These are phyloP conservation scores for Globisporangium abappressorium DNA, from an alignment of 352 stramenopile genomes.

Conservation along the genomic window DNA sequence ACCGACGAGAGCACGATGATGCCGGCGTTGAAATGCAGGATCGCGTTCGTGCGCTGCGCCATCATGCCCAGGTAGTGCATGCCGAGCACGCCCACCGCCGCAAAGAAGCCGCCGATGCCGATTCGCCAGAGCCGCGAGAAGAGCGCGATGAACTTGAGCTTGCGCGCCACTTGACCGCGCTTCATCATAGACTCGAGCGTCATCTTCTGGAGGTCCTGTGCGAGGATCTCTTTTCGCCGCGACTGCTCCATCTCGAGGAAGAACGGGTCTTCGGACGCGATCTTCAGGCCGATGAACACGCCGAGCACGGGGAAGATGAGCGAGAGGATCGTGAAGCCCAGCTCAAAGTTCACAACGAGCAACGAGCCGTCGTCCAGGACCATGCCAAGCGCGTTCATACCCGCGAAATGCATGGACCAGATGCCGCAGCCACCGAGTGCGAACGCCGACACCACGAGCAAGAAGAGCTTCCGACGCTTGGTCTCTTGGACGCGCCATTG, in stretches of 20 bases:
- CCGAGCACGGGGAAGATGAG: slow-evolving; percentile 50
- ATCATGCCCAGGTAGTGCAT: slow-evolving; percentile 83
- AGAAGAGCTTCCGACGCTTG: slow-evolving; percentile 28
- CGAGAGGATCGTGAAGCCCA: slow-evolving; percentile 49
- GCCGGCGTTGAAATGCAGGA: slow-evolving; percentile 37
- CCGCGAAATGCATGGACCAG: slow-evolving; percentile 76
- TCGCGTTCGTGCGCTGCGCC: slow-evolving; percentile 42
- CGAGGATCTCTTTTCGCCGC: slow-evolving; percentile 28
- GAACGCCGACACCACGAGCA: slow-evolving; percentile 40
- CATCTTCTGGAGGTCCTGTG: slow-evolving; percentile 36
- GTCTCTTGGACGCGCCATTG: slow-evolving; percentile 53
- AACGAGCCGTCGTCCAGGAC: slow-evolving; percentile 29
- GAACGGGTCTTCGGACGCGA: slow-evolving; percentile 58
- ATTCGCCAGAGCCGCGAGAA: slow-evolving; percentile 60
- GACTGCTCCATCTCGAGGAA: slow-evolving; percentile 60
- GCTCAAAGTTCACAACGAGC: slow-evolving; percentile 50
- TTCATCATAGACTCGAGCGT: slow-evolving; percentile 48
- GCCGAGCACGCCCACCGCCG: slow-evolving; percentile 55
- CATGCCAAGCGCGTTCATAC: slow-evolving; percentile 55
- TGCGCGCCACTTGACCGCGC: slow-evolving; percentile 36
- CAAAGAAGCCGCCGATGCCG: slow-evolving; percentile 42
- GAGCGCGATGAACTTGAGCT: slow-evolving; percentile 57
- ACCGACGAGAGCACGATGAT: slow-evolving; percentile 45
- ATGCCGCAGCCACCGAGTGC: slow-evolving; percentile 60
- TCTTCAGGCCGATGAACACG: slow-evolving; percentile 51